phyloP scores from a whole-genome alignment of 2,329 filamentous ascomycete genomes.

The Xylariaceae sp. region DNA sequence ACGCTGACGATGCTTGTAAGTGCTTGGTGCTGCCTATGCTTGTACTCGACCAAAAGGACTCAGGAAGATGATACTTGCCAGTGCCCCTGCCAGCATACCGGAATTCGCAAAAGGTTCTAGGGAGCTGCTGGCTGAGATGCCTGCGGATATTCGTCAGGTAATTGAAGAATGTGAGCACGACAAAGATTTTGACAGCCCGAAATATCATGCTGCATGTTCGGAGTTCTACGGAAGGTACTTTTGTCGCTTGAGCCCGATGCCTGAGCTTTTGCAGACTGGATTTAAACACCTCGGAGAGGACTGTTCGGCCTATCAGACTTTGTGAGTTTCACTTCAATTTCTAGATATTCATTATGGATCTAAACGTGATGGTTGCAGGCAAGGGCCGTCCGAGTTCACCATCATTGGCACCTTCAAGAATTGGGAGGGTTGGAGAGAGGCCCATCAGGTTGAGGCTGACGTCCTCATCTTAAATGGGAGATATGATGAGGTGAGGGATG shows the following conservation, averaged over 20 bases:
- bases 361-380: slow-evolving; percentile 1
- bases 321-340: neutral
- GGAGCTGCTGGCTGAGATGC: slow-evolving; percentile 1
- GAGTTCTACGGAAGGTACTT: slow-evolving; percentile 1
- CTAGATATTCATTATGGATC: neutral
- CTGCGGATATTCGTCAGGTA: slow-evolving; percentile 1
- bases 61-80: neutral
- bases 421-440: slow-evolving; percentile 10
- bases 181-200: slow-evolving; percentile 3
- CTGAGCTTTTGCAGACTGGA: neutral
- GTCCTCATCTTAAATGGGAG: slow-evolving; percentile 8
- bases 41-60: neutral
- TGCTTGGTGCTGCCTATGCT: neutral
- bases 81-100: neutral
- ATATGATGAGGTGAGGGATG: slow-evolving; percentile 12
- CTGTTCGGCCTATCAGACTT: slow-evolving; percentile 3
- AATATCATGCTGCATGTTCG: slow-evolving; percentile 2
- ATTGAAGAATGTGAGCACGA: slow-evolving; percentile 3
- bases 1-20: neutral
- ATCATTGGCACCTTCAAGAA: slow-evolving; percentile 11
- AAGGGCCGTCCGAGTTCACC: slow-evolving; percentile 10
- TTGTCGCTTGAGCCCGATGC: slow-evolving; percentile 4
- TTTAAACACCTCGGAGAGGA: slow-evolving; percentile 5
- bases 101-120: neutral
- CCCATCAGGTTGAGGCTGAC: slow-evolving; percentile 6